A percentile compares a stretch with the other conserved stretches of the same genome.
Evolutionary conservation across 305 asterid genomes (phyloP).

Genomic region (Petunia hybrid): DNA sequence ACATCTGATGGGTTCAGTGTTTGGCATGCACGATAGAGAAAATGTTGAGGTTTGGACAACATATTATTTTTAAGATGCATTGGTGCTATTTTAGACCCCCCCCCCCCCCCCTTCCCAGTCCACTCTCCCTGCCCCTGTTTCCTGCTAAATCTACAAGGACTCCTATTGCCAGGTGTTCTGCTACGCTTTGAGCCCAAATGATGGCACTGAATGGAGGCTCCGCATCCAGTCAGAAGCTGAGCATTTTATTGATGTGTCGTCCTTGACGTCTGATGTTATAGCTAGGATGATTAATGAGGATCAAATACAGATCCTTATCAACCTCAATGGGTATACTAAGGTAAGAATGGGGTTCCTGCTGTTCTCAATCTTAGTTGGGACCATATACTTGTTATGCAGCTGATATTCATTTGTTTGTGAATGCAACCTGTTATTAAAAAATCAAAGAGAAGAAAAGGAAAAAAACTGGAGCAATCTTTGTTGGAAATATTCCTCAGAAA

Average conservation of each 20-base stretch:
- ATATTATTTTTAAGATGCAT: slow-evolving; percentile 30
- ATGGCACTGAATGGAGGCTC: slow-evolving; percentile 94
- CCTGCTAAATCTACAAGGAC: slow-evolving; percentile 19
- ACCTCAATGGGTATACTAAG: slow-evolving; percentile 98
- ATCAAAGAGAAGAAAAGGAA: background rate
- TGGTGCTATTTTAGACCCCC: slow-evolving; percentile 24
- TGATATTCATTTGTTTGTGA: slow-evolving; percentile 16
- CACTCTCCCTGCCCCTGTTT: background rate
- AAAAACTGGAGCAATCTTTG: background rate
- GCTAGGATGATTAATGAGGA: slow-evolving; percentile 93
- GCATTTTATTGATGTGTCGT: slow-evolving; percentile 87
- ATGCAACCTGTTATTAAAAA: background rate
- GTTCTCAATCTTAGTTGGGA: slow-evolving; percentile 10
- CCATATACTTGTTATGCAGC: slow-evolving; percentile 14
- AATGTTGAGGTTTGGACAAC: slow-evolving; percentile 79
- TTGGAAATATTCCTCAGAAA: slow-evolving; percentile 5
- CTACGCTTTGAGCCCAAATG: slow-evolving; percentile 94
- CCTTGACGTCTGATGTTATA: slow-evolving; percentile 88
- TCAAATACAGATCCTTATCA: slow-evolving; percentile 90
- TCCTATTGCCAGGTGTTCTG: slow-evolving; percentile 73
- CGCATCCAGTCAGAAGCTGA: slow-evolving; percentile 92
- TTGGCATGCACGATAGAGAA: slow-evolving; percentile 89
- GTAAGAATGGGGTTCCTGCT: slow-evolving; percentile 37
- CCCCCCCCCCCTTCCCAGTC: background rate
- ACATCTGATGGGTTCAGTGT: slow-evolving; percentile 99